Evolutionary conservation across 2,329 filamentous ascomycete genomes (phyloP).

Genomic region (Stachybotrys elegans): DNA sequence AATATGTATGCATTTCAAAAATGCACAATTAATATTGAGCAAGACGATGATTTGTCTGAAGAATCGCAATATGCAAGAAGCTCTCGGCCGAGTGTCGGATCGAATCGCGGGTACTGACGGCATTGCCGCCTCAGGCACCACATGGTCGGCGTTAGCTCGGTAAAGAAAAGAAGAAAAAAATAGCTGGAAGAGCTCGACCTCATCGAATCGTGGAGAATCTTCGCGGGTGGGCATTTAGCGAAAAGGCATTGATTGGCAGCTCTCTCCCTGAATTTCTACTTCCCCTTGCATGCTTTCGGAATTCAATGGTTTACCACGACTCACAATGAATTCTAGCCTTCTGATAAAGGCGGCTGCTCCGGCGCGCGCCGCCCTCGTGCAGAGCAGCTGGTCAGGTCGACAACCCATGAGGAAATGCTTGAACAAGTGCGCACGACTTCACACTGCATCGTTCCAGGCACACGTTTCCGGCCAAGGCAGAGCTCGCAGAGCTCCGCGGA

Average conservation of each 20-base stretch:
- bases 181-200: background rate
- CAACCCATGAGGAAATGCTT: conserved; percentile 34
- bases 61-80: too few species aligned
- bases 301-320: conserved; percentile 20
- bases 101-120: conserved; percentile 19
- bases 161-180: conserved; percentile 12
- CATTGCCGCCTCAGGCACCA: conserved; percentile 18
- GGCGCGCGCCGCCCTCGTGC: conserved; percentile 39
- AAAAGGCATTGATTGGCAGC: background rate
- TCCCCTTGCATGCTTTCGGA: conserved; percentile 7
- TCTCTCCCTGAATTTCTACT: conserved; percentile 8
- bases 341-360: conserved; percentile 42
- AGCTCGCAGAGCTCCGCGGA: conserved; percentile 10
- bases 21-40: too few species aligned
- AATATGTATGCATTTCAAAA: too few species aligned
- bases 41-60: too few species aligned
- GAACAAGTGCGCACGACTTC: conserved; percentile 29
- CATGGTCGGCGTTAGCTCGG: conserved; percentile 6
- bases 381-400: conserved; percentile 33
- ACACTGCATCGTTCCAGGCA: conserved; percentile 22
- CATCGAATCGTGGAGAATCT: conserved; percentile 2
- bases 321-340: conserved; percentile 43
- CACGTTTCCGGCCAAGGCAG: conserved; percentile 13
- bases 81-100: too few species aligned
- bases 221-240: background rate